Percentiles rank a stretch among this genome's conserved stretches.
Evolutionary conservation across 148 eudicot species (phyloP).

Genomic region (Drosera capensis): DNA sequence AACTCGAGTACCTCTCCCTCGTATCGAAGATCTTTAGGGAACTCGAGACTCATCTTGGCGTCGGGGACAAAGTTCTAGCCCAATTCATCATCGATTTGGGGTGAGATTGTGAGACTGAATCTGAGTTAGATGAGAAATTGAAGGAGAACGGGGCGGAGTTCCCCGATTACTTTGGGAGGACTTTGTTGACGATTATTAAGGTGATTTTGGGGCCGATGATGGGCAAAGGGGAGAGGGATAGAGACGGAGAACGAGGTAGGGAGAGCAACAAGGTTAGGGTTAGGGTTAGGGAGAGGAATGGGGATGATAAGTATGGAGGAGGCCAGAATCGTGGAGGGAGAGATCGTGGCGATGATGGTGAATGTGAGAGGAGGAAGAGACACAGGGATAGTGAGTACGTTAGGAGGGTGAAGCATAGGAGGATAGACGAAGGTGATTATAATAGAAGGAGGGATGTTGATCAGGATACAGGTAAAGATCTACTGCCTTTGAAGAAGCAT

Average conservation of each 20-base stretch:
- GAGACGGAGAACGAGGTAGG: conserved; percentile 18
- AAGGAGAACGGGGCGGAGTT: conserved; percentile 59
- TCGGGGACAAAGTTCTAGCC: conserved; percentile 51
- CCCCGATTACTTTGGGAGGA: conserved; percentile 67
- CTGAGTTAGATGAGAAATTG: conserved; percentile 44
- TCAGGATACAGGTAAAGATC: conserved; percentile 60
- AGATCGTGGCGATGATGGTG: conserved; percentile 3
- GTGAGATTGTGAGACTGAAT: conserved; percentile 27
- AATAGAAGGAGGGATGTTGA: conserved; percentile 33
- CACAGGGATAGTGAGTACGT: neutral
- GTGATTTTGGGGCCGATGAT: conserved; percentile 65
- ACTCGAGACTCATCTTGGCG: conserved; percentile 55
- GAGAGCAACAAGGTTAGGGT: conserved; percentile 6
- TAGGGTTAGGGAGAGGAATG: conserved; percentile 14
- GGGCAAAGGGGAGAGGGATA: conserved; percentile 21
- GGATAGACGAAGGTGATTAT: too few relatives aligned
- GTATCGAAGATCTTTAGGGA: conserved; percentile 77
- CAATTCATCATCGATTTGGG: conserved; percentile 66
- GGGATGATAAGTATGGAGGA: conserved; percentile 5
- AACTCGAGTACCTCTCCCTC: conserved; percentile 47
- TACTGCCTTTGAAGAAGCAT: conserved; percentile 56
- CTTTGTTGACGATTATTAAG: conserved; percentile 60
- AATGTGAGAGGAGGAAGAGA: neutral
- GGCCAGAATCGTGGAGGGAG: conserved; percentile 4
- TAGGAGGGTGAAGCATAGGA: conserved; percentile 16